A percentile compares a stretch with the other conserved stretches of the same genome.
Conservation (phyloP, 768 basidiomycete species). For the Podaxis rugospora region DNA sequence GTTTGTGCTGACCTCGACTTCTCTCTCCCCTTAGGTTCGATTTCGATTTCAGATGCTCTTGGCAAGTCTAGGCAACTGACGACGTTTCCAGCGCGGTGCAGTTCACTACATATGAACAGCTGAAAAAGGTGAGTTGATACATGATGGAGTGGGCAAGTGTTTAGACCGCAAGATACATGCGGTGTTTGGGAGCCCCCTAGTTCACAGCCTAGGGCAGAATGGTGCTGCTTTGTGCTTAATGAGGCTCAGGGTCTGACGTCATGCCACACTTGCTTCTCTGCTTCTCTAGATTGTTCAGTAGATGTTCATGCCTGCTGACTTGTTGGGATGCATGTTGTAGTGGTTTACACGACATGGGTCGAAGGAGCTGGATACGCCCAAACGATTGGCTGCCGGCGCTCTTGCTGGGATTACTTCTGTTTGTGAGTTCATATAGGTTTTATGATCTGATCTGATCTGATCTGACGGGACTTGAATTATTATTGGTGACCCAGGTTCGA, state of each 20-base stretch:
- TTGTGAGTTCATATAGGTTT: conserved; percentile 49
- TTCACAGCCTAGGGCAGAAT: not conserved
- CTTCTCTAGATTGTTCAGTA: not conserved
- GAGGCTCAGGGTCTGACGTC: conserved; percentile 24
- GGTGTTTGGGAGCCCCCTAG: not conserved
- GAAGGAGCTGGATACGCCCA: conserved; percentile 81
- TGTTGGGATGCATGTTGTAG: conserved; percentile 26
- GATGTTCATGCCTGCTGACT: not conserved
- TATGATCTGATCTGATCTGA: not conserved
- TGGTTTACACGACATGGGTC: conserved; percentile 69
- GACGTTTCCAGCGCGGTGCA: conserved; percentile 61
- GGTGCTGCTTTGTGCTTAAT: not conserved
- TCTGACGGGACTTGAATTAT: not conserved
- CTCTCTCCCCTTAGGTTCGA: not conserved
- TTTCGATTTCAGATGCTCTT: not conserved
- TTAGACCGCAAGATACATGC: not conserved
- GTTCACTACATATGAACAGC: conserved; percentile 84
- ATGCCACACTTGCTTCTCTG: conserved; percentile 11
- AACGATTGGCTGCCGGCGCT: conserved; percentile 81
- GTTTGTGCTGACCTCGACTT: conserved; percentile 5
- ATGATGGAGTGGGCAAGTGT: not conserved
- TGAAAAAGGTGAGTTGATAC: conserved; percentile 67
- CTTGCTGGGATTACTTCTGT: conserved; percentile 94
- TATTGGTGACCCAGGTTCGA: conserved; percentile 51
- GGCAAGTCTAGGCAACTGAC: not conserved